Conservation (phyloP, 129 eudicot genomes). For the Saposhnikovia divaricata region DNA sequence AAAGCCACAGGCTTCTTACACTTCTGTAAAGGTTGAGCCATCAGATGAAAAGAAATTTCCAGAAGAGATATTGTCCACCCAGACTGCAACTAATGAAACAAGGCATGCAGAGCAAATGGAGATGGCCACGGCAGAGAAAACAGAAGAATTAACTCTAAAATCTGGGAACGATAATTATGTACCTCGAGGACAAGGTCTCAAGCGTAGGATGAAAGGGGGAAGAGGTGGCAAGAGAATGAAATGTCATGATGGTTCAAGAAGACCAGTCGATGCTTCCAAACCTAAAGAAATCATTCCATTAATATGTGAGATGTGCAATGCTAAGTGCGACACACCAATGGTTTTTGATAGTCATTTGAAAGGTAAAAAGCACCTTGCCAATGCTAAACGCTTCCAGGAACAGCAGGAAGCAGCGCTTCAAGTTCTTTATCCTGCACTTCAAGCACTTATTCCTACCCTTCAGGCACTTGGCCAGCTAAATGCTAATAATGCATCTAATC, state of each 20-base stretch:
- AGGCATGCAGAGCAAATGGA: constrained; percentile 15
- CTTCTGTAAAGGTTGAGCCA: constrained; percentile 9
- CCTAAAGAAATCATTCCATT: constrained; percentile 49
- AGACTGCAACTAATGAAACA: constrained; percentile 3
- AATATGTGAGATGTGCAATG: constrained; percentile 74
- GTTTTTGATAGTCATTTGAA: constrained; percentile 59
- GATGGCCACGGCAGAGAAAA: constrained; percentile 15
- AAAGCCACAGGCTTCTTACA: constrained; percentile 9
- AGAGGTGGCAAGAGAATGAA: constrained; percentile 26
- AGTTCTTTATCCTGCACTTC: constrained; percentile 53
- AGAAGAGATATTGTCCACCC: constrained; percentile 13
- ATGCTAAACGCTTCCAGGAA: constrained; percentile 40
- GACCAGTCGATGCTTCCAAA: constrained; percentile 34
- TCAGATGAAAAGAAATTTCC: constrained; percentile 13
- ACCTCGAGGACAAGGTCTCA: constrained; percentile 25
- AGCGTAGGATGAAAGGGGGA: constrained; percentile 43
- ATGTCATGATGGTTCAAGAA: constrained; percentile 30
- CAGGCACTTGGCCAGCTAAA: constrained; percentile 42
- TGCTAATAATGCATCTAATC: constrained; percentile 28
- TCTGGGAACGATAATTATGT: constrained; percentile 2
- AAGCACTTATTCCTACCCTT: constrained; percentile 41
- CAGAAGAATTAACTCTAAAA: constrained; percentile 21
- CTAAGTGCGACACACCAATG: constrained; percentile 58
- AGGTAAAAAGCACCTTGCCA: constrained; percentile 58
- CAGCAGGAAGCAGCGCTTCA: constrained; percentile 52